Conservation (phyloP, 2,329 filamentous ascomycete genomes). For the Cladophialophora psammophila region DNA sequence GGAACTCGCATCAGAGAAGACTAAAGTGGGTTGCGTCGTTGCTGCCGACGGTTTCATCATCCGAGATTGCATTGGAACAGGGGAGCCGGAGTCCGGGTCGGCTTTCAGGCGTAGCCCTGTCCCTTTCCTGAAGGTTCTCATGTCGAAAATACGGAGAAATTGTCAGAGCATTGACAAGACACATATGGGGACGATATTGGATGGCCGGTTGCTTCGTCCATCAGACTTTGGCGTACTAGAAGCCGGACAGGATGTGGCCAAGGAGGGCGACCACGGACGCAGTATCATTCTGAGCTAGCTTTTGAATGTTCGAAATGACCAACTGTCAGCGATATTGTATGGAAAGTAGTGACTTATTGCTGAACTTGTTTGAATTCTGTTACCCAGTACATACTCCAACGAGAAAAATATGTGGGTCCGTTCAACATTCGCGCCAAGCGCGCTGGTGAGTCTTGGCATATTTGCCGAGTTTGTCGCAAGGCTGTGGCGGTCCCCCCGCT, state of each 20-base stretch:
- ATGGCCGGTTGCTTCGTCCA: conserved; percentile 40
- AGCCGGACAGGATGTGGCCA: no score
- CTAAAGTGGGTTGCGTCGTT: conserved; percentile 30
- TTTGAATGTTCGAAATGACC: no score
- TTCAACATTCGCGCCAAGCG: no score
- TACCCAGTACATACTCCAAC: no score
- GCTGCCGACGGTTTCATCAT: conserved; percentile 42
- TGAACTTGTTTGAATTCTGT: no score
- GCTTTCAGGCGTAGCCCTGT: conserved; percentile 52
- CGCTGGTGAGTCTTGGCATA: conserved; percentile 14
- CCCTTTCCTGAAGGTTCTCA: conserved; percentile 50
- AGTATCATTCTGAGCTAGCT: no score
- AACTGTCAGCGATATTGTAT: no score
- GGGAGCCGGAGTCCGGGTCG: conserved; percentile 28
- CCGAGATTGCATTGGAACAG: conserved; percentile 1
- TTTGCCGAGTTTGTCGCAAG: conserved; percentile 27
- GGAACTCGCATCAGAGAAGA: conserved; percentile 5
- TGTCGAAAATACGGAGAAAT: conserved; percentile 46
- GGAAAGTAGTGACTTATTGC: no score
- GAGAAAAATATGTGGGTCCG: no score
- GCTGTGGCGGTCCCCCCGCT: conserved; percentile 20
- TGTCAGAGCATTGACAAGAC: conserved; percentile 52
- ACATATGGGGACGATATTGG: conserved; percentile 53
- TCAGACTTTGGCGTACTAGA: not conserved
- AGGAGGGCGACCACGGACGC: no score